A percentile compares a stretch with the other conserved stretches of the same genome.
phyloP scores from a whole-genome alignment of 306 rosid genomes.

The Myrica gale region DNA sequence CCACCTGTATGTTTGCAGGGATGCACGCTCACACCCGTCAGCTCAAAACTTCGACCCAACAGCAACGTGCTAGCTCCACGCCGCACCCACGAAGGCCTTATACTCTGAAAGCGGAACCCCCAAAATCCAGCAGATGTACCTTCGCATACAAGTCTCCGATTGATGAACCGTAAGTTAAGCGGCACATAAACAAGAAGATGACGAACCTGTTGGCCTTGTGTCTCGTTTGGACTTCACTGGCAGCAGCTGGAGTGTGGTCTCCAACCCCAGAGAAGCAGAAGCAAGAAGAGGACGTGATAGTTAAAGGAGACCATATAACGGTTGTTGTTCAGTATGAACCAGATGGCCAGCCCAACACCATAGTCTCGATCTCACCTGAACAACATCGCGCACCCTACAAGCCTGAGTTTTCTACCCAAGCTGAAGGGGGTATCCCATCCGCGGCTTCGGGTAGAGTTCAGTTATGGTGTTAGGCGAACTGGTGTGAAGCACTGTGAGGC shows the following conservation, averaged over 20 bases:
- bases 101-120: not conserved
- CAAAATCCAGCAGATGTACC: not conserved
- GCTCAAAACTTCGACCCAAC: not conserved
- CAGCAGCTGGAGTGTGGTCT: constrained; percentile 52
- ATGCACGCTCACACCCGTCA: not conserved
- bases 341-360: constrained; percentile 55
- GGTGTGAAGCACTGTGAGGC: too few relatives aligned
- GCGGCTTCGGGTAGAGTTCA: not conserved
- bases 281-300: constrained; percentile 38
- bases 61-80: not conserved
- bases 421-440: not conserved
- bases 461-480: too few relatives aligned
- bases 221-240: constrained; percentile 53
- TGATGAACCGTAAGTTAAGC: not conserved
- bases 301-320: constrained; percentile 60
- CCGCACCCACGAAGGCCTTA: not conserved
- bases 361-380: constrained; percentile 58
- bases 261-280: constrained; percentile 34
- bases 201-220: constrained; percentile 52
- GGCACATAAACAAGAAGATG: constrained; percentile 27
- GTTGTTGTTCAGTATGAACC: constrained; percentile 70
- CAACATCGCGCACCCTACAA: not conserved
- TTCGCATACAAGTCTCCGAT: not conserved
- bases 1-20: not conserved
- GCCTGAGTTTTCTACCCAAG: not conserved